phyloP scores from a whole-genome alignment of 495 filamentous ascomycete genomes.

The Penicillium coffeae region DNA sequence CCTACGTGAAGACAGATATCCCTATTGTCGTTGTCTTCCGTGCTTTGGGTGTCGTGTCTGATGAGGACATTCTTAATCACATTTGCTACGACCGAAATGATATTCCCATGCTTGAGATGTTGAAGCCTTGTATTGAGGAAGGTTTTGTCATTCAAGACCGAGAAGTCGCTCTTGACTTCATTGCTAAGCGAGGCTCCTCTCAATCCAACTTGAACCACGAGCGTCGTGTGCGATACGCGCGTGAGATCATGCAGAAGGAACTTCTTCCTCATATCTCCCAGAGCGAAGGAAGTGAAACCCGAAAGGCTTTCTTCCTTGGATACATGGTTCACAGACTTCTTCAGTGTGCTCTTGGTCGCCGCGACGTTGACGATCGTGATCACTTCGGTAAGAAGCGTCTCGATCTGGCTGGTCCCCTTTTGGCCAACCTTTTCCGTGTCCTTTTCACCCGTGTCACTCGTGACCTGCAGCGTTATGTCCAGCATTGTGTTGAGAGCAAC shows the following conservation, averaged over 20 bases:
- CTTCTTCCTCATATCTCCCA: slow-evolving; percentile 95
- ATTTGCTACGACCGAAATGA: slow-evolving; percentile 95
- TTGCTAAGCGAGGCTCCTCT: slow-evolving; percentile 81
- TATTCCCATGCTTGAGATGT: slow-evolving; percentile 93
- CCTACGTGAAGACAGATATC: slow-evolving; percentile 90
- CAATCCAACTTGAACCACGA: slow-evolving; percentile 69
- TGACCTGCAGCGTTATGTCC: slow-evolving; percentile 85
- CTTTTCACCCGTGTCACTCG: slow-evolving; percentile 82
- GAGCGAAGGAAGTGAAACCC: slow-evolving; percentile 89
- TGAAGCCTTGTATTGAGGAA: slow-evolving; percentile 95
- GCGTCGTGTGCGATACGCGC: slow-evolving; percentile 83
- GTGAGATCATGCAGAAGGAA: slow-evolving; percentile 95
- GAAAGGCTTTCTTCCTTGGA: slow-evolving; percentile 96
- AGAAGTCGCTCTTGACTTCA: slow-evolving; percentile 92
- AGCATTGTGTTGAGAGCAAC: slow-evolving; percentile 83
- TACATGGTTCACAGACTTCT: slow-evolving; percentile 97
- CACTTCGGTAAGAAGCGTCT: slow-evolving; percentile 99
- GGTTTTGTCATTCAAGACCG: slow-evolving; percentile 93
- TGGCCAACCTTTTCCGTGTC: slow-evolving; percentile 87
- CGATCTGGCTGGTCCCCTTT: slow-evolving; percentile 88
- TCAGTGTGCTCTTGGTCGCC: slow-evolving; percentile 83
- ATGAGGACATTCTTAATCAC: slow-evolving; percentile 96
- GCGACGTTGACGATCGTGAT: slow-evolving; percentile 93
- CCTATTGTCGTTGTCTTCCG: slow-evolving; percentile 93
- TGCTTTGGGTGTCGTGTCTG: slow-evolving; percentile 91